Evolutionary conservation across 768 basidiomycete genomes (phyloP).

Genomic region (Mycena crocata): DNA sequence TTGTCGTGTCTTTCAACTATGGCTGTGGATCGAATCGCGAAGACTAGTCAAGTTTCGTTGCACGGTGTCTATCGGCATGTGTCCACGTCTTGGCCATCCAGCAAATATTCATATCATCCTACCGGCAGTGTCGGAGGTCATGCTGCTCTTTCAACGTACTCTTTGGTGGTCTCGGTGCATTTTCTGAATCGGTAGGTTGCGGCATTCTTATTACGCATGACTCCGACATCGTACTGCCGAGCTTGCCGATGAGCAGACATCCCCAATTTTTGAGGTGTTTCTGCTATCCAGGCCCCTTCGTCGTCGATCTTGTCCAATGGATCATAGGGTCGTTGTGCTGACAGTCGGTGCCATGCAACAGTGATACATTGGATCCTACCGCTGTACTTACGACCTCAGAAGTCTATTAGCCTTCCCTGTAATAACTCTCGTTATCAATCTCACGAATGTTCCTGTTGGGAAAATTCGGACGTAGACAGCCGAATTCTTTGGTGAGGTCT

Average conservation of each 20-base stretch:
- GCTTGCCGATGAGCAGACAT: neutral
- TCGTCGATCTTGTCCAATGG: neutral
- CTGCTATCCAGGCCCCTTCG: neutral
- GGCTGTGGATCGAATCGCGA: slow-evolving; percentile 19
- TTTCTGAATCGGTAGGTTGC: neutral
- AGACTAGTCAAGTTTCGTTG: neutral
- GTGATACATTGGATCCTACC: neutral
- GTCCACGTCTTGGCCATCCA: neutral
- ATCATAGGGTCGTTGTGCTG: slow-evolving; percentile 7
- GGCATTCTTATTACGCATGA: slow-evolving; percentile 8
- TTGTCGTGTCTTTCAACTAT: neutral
- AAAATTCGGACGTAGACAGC: slow-evolving; percentile 1
- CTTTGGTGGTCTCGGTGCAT: neutral
- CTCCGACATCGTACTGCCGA: neutral
- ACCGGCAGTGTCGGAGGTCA: slow-evolving; percentile 17
- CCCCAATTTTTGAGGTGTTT: neutral
- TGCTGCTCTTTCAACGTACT: neutral
- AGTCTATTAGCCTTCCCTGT: slow-evolving; percentile 25
- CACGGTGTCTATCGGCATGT: neutral
- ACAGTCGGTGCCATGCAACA: slow-evolving; percentile 4
- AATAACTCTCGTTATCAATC: slow-evolving; percentile 16
- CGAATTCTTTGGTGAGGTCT: slow-evolving; percentile 2
- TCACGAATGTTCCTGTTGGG: slow-evolving; percentile 1
- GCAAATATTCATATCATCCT: neutral
- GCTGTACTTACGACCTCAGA: neutral